Evolutionary conservation across 139 green algal genomes (phyloP), one percentile per base, ranked within the genome.

Genomic region (Tetratostichococcus sp.): DNA sequence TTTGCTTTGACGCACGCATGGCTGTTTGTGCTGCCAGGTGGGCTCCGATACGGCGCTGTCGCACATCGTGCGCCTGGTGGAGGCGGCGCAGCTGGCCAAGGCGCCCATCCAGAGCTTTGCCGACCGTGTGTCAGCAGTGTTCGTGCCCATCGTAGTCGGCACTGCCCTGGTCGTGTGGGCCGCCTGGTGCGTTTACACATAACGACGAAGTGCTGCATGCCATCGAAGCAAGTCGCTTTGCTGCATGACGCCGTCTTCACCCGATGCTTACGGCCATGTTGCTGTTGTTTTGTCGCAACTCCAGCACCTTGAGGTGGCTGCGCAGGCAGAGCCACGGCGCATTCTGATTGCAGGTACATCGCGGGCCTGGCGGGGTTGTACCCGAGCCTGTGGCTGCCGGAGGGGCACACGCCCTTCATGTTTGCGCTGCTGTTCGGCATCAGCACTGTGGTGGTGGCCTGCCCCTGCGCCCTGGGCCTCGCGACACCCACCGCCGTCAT

Each of bases 401-500:
- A 84, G 58, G 88, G 92, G 57, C 83, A 94, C 77, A 88, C 85
- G 65, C 75, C 75, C 59, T 98, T 98, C 76, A 82, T 98, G 26
- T 95, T 99, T 43, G 89, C 93, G 19, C 82, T 98, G 34, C 84
- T 97, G 35, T 97, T 98, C 77, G 95, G 87, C 73, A 97, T 99
- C 69, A 81, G 91, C 1, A 96, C 98, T 69, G 77, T 99, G 57
- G 95, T 99, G 43, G 96, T 99, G 59, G 96, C 96, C 59, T 99
- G 96, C 89, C 96, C 96, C 70, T 99, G 96, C 84, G 95, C 90
- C 1, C 87, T 97, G 70, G 93, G 96, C 1, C 89, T 99, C 32
- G 96, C 96, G 67, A 99, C 96, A 16, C 96, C 96, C 58, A 99
- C 96, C 1, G 95, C 96, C 1, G 93, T 99, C 43, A 98, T 99